Evolutionary conservation across 768 basidiomycete species (phyloP).

Genomic region (Phanerodontia chrysosporium): DNA sequence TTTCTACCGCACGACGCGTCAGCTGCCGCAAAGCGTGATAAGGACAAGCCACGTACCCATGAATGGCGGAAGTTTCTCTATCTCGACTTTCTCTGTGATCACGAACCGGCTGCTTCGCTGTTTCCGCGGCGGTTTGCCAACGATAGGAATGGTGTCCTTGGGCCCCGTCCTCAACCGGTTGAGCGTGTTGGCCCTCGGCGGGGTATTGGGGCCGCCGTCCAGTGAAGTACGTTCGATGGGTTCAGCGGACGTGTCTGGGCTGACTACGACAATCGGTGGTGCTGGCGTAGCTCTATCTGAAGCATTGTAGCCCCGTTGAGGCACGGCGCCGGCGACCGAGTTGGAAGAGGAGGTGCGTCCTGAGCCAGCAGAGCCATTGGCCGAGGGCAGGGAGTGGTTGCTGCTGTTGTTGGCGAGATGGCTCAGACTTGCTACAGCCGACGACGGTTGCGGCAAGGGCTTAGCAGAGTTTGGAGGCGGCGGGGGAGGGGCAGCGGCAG

Average conservation of each 20-base stretch:
- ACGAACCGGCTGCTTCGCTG: constrained; percentile 97
- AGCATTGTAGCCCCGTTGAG: constrained; percentile 61
- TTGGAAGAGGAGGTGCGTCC: constrained; percentile 36
- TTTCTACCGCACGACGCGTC: constrained; percentile 53
- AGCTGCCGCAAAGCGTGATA: constrained; percentile 4
- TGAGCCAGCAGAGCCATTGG: constrained; percentile 32
- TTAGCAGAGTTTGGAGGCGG: constrained; percentile 65
- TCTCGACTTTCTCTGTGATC: constrained; percentile 93
- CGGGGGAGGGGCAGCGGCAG: constrained; percentile 45
- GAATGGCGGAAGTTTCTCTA: constrained; percentile 91
- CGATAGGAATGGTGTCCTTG: constrained; percentile 95
- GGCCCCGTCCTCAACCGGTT: constrained; percentile 77
- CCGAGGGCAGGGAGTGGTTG: constrained; percentile 36
- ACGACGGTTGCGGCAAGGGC: constrained; percentile 53
- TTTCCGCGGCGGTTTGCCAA: constrained; percentile 94
- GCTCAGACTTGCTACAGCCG: constrained; percentile 33
- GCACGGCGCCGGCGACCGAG: constrained; percentile 28
- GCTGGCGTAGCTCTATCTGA: constrained; percentile 44
- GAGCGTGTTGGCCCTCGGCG: constrained; percentile 64
- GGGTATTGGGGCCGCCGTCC: constrained; percentile 45
- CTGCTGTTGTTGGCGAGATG: constrained; percentile 32
- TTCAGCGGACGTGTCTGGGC: constrained; percentile 59
- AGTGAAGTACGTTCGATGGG: constrained; percentile 27
- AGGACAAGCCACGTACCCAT: constrained; percentile 50
- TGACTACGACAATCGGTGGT: constrained; percentile 86